These are phyloP conservation scores for Asterochloris erici DNA, from an alignment of 139 green algal genomes.

Conservation along the genomic window DNA sequence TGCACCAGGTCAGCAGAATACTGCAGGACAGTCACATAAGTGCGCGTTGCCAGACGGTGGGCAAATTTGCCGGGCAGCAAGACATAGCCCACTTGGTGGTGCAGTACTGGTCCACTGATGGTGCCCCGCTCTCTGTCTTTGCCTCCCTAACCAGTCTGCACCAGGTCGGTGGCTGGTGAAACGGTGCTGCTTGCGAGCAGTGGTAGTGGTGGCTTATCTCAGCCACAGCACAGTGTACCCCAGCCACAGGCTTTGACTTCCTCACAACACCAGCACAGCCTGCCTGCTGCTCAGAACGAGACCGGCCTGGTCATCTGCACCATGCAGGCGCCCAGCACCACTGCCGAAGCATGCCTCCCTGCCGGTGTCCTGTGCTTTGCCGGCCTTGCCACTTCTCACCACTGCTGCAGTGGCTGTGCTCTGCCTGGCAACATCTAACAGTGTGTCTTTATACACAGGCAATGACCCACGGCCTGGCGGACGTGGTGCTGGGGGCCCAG, in stretches of 20 bases:
- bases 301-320: not conserved
- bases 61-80: conserved; percentile 52
- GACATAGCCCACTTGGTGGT: conserved; percentile 44
- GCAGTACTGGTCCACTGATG: not conserved
- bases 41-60: conserved; percentile 45
- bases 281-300: not conserved
- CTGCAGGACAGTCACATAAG: conserved; percentile 5
- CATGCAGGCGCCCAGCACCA: conserved; percentile 2
- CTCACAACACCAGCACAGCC: not conserved
- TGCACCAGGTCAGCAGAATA: conserved; percentile 40
- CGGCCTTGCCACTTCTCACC: not conserved
- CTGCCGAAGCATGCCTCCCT: not conserved
- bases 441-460: not conserved
- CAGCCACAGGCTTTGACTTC: not conserved
- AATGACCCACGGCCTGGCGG: not conserved
- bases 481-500: not conserved
- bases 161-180: not conserved
- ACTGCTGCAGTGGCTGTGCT: not conserved
- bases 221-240: too few relatives aligned
- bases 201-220: not conserved
- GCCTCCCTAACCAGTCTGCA: not conserved
- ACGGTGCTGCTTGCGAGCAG: too few relatives aligned
- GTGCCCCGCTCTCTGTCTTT: not conserved
- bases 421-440: not conserved
- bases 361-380: not conserved